Evolutionary conservation across 148 eudicot genomes (phyloP).

Genomic region (Polygonum maritimum): DNA sequence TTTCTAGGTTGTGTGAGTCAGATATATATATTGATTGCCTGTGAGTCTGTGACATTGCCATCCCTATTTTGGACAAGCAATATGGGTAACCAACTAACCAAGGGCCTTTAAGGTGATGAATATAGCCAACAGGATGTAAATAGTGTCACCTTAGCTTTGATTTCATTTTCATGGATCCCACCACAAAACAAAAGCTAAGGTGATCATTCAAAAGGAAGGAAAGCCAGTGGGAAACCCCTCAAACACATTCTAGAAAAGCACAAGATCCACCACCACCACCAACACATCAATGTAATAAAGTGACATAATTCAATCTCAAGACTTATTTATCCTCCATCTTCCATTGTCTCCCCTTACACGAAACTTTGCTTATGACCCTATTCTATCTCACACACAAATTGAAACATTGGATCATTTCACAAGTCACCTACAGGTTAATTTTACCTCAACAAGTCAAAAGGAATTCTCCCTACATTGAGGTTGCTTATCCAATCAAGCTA

Average conservation of each 20-base stretch:
- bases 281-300: neutral
- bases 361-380: neutral
- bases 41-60: too few species aligned
- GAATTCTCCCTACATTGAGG: neutral
- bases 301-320: neutral
- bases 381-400: neutral
- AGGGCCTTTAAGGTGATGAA: too few species aligned
- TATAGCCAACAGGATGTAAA: too few species aligned
- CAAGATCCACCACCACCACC: neutral
- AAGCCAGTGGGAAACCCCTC: neutral
- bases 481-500: neutral
- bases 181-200: constrained; percentile 3
- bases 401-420: neutral
- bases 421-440: neutral
- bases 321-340: neutral
- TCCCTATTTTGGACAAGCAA: too few species aligned
- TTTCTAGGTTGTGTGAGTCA: too few species aligned
- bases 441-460: neutral
- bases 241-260: neutral
- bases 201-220: neutral
- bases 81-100: too few species aligned
- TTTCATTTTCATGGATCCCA: neutral
- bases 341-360: neutral
- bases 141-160: neutral
- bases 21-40: too few species aligned